Base-by-base conservation (phyloP, 352 stramenopile species). In the Phytopythium kandeliae region DNA sequence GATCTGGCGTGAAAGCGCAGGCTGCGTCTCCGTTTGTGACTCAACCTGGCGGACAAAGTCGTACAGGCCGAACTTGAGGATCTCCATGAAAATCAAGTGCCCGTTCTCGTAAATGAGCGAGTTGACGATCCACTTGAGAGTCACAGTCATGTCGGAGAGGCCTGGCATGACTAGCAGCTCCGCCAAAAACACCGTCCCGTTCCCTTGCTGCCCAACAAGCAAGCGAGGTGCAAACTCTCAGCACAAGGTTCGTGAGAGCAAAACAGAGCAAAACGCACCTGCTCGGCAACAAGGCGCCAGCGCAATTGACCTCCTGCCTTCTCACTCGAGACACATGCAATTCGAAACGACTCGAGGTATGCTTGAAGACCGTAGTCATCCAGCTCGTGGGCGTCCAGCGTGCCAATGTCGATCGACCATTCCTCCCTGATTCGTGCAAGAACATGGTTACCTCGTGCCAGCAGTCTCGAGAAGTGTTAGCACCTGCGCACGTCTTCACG, bases 111-210 rank as follows among this genome's bases (percentile, higher is more conserved):
- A 93, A 33, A 93, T 57, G 45, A 95, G 46, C 36, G 80, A 91
- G 52, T 90, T 89, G 41, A 92, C 82, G 63, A 95, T 89, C 78
- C 85, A 93, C 65, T 95, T 95, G 42, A 93, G 67, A 17, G 85
- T 92, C 43, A 89, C 77, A 2, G 78, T 90, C 64, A 92, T 77
- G 37, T 93, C 85, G 3, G 74, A 69, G 21, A 88, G 65, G 8
- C 79, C 81, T 2, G 84, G 80, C 67, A 92, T 88, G 16, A 93
- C 59, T 40, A 74, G 74, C 35, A 95, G 72, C 45, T 93, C 80
- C 3, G 87, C 71, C 57, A 95, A 58, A 56, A 90, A 95, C n/a
- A 89, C 55, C 12, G 82, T 92, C 41, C 75, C 77, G 45, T 91
- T 86, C 8, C 65, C 70, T 65, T 78, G 67, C 83, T 94, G 45